These are phyloP conservation scores for Fusarium humuli DNA, from an alignment of 2,329 filamentous ascomycete species.

Conservation along the genomic window DNA sequence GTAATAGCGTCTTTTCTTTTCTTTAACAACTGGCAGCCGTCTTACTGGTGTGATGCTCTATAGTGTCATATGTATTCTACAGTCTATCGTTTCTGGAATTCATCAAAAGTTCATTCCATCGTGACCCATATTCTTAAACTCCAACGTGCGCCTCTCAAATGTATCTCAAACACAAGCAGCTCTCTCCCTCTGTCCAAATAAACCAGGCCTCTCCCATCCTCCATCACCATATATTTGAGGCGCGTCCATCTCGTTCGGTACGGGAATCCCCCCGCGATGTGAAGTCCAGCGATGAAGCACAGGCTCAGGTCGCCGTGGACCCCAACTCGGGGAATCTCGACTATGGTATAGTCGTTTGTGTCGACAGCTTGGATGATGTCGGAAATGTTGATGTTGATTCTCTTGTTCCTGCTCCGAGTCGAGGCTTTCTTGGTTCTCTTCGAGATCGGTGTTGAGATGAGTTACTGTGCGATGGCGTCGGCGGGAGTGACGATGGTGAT, in stretches of 20 bases:
- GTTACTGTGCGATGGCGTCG: neutral
- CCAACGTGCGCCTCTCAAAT: neutral
- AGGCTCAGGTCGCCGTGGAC: slow-evolving; percentile 15
- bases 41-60: neutral
- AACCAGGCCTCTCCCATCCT: neutral
- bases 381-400: neutral
- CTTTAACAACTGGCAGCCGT: neutral
- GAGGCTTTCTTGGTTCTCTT: neutral
- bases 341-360: slow-evolving; percentile 19
- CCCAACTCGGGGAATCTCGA: neutral
- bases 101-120: neutral
- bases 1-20: slow-evolving; percentile 19
- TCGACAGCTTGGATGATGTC: slow-evolving; percentile 1
- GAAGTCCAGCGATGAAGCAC: neutral
- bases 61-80: slow-evolving; percentile 3
- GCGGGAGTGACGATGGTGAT: neutral
- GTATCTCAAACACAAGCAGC: neutral
- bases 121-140: neutral
- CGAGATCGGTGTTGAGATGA: neutral
- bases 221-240: slow-evolving; percentile 34
- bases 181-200: slow-evolving; percentile 2
- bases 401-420: neutral
- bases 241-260: slow-evolving; percentile 43
- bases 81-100: neutral
- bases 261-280: neutral